A percentile compares a stretch with the other conserved stretches of the same genome.
Conservation (phyloP, 306 rosid genomes). For the Cicer cuneatum region DNA sequence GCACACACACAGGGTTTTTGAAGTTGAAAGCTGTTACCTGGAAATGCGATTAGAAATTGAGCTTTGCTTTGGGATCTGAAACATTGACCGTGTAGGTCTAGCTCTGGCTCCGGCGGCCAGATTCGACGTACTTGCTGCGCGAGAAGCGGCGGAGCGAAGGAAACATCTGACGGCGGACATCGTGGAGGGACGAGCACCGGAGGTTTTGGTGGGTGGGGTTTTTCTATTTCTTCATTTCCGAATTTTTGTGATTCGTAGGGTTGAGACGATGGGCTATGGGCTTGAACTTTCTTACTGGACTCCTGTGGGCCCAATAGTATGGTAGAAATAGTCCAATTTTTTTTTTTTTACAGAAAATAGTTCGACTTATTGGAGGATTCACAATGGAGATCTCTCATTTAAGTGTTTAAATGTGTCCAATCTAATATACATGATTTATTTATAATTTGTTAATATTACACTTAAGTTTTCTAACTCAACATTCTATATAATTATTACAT, state of each 20-base stretch:
- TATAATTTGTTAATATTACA: no score
- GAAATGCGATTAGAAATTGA: constrained; percentile 62
- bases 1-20: background rate
- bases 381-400: no score
- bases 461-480: no score
- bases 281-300: background rate
- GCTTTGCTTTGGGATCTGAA: constrained; percentile 61
- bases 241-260: background rate
- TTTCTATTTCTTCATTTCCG: constrained; percentile 11
- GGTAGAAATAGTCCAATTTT: no score
- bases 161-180: constrained; percentile 90
- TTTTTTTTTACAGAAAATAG: no score
- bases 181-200: background rate
- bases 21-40: constrained; percentile 54
- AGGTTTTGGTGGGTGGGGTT: constrained; percentile 43
- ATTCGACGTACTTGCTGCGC: constrained; percentile 49
- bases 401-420: no score
- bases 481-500: no score
- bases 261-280: constrained; percentile 5
- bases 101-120: constrained; percentile 56
- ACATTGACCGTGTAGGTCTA: constrained; percentile 51
- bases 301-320: background rate
- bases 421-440: no score
- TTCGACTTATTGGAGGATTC: no score
- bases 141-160: constrained; percentile 66